phyloP scores from a whole-genome alignment of 2,329 filamentous ascomycete genomes.

The Didymella exigua region DNA sequence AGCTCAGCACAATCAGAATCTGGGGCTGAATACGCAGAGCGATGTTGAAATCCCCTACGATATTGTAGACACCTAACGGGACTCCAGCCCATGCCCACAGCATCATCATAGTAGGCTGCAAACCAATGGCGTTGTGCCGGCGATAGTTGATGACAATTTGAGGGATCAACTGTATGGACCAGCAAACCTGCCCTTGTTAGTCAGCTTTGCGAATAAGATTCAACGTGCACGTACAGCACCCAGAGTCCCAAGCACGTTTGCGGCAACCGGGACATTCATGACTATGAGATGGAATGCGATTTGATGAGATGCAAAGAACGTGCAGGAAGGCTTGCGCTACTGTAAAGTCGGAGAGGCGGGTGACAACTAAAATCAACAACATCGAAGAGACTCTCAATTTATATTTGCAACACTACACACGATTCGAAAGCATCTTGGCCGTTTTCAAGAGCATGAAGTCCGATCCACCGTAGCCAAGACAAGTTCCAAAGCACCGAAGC shows the following conservation, averaged over 20 bases:
- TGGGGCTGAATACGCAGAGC: slow-evolving; percentile 62
- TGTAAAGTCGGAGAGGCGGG: neutral
- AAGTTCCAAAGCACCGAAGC: neutral
- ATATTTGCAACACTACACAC: neutral
- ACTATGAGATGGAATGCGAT: neutral
- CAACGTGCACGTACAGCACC: slow-evolving; percentile 56
- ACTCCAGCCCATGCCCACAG: slow-evolving; percentile 72
- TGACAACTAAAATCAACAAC: neutral
- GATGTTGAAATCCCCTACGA: slow-evolving; percentile 59
- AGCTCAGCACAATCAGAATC: slow-evolving; percentile 58
- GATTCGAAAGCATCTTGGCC: neutral
- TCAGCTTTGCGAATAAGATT: neutral
- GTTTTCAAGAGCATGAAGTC: neutral
- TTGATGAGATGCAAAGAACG: neutral
- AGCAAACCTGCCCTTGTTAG: slow-evolving; percentile 55
- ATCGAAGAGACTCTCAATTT: neutral
- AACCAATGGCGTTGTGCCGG: slow-evolving; percentile 67
- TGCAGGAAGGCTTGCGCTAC: neutral
- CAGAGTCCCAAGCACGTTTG: slow-evolving; percentile 64
- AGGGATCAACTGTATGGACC: slow-evolving; percentile 71
- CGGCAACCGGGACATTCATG: slow-evolving; percentile 62
- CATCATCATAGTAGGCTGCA: slow-evolving; percentile 75
- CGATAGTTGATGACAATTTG: slow-evolving; percentile 73
- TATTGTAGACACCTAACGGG: slow-evolving; percentile 67
- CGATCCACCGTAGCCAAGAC: neutral